phyloP scores from a whole-genome alignment of 2,329 filamentous ascomycete species.

The Cladophialophora psammophila region DNA sequence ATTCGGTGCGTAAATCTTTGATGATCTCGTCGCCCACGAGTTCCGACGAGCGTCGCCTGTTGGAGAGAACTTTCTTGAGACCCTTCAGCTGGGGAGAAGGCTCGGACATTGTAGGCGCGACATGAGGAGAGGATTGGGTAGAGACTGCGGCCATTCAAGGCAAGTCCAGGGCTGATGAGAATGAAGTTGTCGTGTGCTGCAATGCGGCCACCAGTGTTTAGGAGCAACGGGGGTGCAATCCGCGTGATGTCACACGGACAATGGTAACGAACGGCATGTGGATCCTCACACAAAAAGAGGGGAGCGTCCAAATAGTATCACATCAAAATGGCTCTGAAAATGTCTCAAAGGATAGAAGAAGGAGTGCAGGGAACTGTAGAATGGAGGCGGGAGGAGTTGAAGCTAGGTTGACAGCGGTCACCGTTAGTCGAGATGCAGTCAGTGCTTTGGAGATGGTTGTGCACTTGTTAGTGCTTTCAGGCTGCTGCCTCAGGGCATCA shows the following conservation, averaged over 20 bases:
- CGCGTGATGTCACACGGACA: slow-evolving; percentile 22
- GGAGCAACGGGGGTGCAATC: slow-evolving; percentile 1
- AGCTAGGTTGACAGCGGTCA: neutral
- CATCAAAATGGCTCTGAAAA: slow-evolving; percentile 10
- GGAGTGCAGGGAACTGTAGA: slow-evolving; percentile 1
- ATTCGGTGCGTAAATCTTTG: slow-evolving; percentile 44
- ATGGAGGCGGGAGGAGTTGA: neutral
- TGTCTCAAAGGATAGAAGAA: slow-evolving; percentile 9
- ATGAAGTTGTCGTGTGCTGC: neutral
- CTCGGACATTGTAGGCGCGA: slow-evolving; percentile 37
- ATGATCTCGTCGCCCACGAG: slow-evolving; percentile 41
- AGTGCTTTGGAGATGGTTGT: neutral
- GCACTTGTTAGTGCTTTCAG: neutral
- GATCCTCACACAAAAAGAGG: slow-evolving; percentile 10
- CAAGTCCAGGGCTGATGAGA: slow-evolving; percentile 1
- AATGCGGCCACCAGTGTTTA: slow-evolving; percentile 14
- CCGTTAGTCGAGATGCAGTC: slow-evolving; percentile 2
- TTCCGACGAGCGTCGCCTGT: slow-evolving; percentile 46
- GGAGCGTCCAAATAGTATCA: slow-evolving; percentile 4
- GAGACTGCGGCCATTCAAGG: slow-evolving; percentile 37
- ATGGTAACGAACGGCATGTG: slow-evolving; percentile 19
- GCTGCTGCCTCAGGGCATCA: neutral
- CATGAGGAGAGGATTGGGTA: slow-evolving; percentile 33
- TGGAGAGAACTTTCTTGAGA: slow-evolving; percentile 47
- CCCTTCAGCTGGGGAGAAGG: slow-evolving; percentile 45